Conservation (phyloP, 148 eudicot species). For the Vaccinium vitisidaea region DNA sequence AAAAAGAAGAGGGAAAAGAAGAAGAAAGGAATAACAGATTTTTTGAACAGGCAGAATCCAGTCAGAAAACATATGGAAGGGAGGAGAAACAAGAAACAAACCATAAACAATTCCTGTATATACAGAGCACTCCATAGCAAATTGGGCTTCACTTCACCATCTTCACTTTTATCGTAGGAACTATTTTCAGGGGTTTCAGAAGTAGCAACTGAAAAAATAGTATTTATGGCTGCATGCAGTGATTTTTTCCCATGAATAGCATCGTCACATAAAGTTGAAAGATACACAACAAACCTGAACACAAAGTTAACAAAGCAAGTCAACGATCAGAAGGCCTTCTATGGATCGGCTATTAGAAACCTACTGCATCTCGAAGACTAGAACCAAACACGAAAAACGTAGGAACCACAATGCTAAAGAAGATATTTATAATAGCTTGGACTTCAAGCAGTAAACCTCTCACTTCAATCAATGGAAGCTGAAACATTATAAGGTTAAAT, state of each 20-base stretch:
- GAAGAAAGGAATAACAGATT: not conserved
- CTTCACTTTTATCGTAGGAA: constrained; percentile 24
- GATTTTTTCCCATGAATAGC: constrained; percentile 60
- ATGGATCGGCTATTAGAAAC: constrained; percentile 1
- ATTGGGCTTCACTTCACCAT: constrained; percentile 45
- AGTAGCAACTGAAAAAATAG: constrained; percentile 42
- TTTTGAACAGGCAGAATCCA: not conserved
- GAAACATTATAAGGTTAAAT: not conserved
- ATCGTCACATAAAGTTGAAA: constrained; percentile 69
- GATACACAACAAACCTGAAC: constrained; percentile 74
- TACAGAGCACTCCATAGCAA: constrained; percentile 72
- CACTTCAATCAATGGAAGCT: not conserved
- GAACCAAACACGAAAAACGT: not conserved
- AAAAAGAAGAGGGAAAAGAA: not conserved
- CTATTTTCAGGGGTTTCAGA: constrained; percentile 36
- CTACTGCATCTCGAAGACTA: not conserved
- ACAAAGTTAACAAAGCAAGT: constrained; percentile 18
- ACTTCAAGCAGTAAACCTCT: not conserved
- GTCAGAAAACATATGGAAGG: not conserved
- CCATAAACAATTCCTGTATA: constrained; percentile 62
- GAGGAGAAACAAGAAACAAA: constrained; percentile 23
- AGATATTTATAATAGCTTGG: not conserved
- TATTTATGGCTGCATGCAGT: constrained; percentile 54
- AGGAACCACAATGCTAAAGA: not conserved
- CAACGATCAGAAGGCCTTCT: not conserved